Base-by-base conservation (phyloP, 305 asterid species). In the Fraxinus velutina region DNA sequence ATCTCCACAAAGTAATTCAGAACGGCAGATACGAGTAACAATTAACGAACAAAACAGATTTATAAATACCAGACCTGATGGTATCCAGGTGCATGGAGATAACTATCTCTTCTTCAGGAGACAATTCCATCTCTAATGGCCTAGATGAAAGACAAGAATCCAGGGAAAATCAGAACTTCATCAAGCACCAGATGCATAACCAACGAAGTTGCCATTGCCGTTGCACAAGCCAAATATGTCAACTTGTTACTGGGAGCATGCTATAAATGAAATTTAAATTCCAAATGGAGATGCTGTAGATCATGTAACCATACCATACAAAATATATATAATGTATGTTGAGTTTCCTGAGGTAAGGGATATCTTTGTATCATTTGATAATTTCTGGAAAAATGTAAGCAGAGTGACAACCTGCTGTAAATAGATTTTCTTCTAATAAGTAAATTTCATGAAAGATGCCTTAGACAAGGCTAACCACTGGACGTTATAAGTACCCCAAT, bases 91-190 rank as follows among this genome's bases (percentile, higher is more conserved):
- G 93, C 98, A 94, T 96, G 81, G 98, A 92, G 87, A 94, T 79
- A 42, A 94, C 88, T 81, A 94, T 91, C 90, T 96, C 99, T 88
- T 96, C 98, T 89, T 93, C 98, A 83, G 98, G 98, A 79, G 98
- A 92, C 83, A 96, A 87, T 85, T 96, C 98, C 90, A 96, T 71
- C 78, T 78, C 89, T 89, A 96, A 86, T 76, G 97, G 97, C 88
- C 99, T 96, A 87, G 77, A 83, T 73, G 74, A 82, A 84, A 82
- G 66, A 77, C 60, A 80, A 22, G 32, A 73, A 62, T 36, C 81
- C 79, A 82, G 79, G 87, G 86, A 86, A 78, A 73, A 79, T 44
- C 79, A 83, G 77, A 79, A 77, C 79, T 62, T 50, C 83, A 72
- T 62, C 77, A 74, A 75, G 72, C 75, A 84, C 32, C 17, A 27